Conservation (phyloP, 2,329 filamentous ascomycete genomes). For the Calonectria henricotiae region DNA sequence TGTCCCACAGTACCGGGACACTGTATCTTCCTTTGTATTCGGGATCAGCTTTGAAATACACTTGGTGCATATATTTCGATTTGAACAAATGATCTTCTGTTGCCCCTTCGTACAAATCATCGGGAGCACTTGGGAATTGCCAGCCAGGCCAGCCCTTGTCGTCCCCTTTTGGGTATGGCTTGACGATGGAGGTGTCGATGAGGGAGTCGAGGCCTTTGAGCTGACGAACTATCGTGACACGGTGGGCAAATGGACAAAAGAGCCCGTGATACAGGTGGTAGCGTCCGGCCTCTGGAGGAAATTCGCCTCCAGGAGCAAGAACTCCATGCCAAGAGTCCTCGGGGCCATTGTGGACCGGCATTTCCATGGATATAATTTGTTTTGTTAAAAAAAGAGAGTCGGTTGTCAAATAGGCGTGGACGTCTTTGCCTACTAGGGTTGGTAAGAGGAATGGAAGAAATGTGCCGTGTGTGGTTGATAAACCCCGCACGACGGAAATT, state of each 20-base stretch:
- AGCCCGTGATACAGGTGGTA: slow-evolving; percentile 76
- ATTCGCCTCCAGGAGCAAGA: slow-evolving; percentile 55
- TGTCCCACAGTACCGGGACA: slow-evolving; percentile 82
- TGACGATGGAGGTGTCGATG: slow-evolving; percentile 75
- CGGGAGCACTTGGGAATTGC: slow-evolving; percentile 69
- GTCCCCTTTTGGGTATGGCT: slow-evolving; percentile 78
- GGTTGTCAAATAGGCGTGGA: neutral
- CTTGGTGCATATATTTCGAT: slow-evolving; percentile 77
- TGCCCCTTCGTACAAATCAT: slow-evolving; percentile 71
- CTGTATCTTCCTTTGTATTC: slow-evolving; percentile 81
- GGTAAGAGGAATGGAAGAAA: neutral
- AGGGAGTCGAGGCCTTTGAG: slow-evolving; percentile 82
- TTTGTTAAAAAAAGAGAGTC: no score
- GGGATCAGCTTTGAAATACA: slow-evolving; percentile 79
- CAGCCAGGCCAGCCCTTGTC: slow-evolving; percentile 76
- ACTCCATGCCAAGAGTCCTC: slow-evolving; percentile 52
- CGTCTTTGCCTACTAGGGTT: neutral
- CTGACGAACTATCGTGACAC: slow-evolving; percentile 79
- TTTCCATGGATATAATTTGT: neutral
- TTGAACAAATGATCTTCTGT: slow-evolving; percentile 77
- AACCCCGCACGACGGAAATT: slow-evolving; percentile 40
- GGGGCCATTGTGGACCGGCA: slow-evolving; percentile 44
- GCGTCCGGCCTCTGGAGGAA: slow-evolving; percentile 71
- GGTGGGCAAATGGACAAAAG: slow-evolving; percentile 79
- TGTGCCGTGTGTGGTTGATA: neutral